A percentile compares a stretch with the other conserved stretches of the same genome.
Conservation (phyloP, 2,329 filamentous ascomycete species). For the Fusarium sulawesiense region DNA sequence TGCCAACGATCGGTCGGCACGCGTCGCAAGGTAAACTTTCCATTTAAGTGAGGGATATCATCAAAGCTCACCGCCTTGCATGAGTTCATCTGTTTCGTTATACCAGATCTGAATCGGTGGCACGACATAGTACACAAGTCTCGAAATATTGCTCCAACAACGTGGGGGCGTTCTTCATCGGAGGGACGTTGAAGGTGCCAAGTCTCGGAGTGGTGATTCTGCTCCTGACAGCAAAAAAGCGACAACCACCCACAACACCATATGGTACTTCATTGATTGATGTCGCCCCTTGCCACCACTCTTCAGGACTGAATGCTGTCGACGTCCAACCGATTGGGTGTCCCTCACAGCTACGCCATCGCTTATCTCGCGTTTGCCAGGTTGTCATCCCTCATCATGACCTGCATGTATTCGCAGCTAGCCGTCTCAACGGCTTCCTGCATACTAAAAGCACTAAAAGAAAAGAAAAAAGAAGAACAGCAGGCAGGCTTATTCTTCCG, state of each 20-base stretch:
- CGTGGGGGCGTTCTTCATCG: conserved; percentile 37
- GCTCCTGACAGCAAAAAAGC: conserved; percentile 42
- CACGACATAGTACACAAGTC: conserved; percentile 18
- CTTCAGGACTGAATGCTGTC: conserved; percentile 42
- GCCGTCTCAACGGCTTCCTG: conserved; percentile 32
- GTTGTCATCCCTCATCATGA: conserved; percentile 34
- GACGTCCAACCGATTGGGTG: conserved; percentile 43
- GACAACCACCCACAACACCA: conserved; percentile 35
- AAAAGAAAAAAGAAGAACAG: not conserved
- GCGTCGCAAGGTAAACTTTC: conserved; percentile 27
- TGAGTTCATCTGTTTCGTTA: conserved; percentile 32
- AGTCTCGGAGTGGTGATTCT: conserved; percentile 32
- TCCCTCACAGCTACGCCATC: conserved; percentile 37
- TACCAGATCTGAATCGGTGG: conserved; percentile 31
- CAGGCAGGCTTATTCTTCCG: not conserved
- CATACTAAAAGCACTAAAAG: conserved; percentile 17
- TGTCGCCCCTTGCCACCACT: conserved; percentile 32
- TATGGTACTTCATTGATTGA: conserved; percentile 26
- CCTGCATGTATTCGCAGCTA: conserved; percentile 40
- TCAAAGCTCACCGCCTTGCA: conserved; percentile 35
- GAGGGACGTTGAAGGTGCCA: conserved; percentile 21
- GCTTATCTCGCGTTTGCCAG: conserved; percentile 44
- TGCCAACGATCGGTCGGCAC: conserved; percentile 39
- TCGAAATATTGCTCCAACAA: conserved; percentile 15
- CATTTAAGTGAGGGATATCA: conserved; percentile 12